phyloP scores from a whole-genome alignment of 805 yeast genomes.

The Wickerhamomyces alni region DNA sequence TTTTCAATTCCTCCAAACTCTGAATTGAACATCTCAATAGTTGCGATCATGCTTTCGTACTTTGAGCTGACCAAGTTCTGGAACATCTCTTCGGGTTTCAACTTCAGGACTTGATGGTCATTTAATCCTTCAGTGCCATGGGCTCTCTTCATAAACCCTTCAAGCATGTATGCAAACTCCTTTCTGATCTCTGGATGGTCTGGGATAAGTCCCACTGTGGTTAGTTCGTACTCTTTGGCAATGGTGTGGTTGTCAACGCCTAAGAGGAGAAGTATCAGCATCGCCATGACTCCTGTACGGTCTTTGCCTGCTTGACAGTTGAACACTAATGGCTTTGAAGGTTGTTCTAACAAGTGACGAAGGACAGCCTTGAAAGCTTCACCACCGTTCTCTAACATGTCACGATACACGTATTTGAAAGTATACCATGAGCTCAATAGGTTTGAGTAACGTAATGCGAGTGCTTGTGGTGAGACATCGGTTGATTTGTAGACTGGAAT shows the following conservation, averaged over 20 bases:
- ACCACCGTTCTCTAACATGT: slow-evolving; percentile 46
- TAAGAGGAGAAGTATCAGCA: slow-evolving; percentile 54
- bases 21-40: slow-evolving; percentile 45
- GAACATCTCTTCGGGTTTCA: slow-evolving; percentile 42
- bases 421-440: slow-evolving; percentile 56
- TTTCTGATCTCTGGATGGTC: slow-evolving; percentile 25
- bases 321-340: slow-evolving; percentile 47
- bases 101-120: neutral
- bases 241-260: slow-evolving; percentile 64
- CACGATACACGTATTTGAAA: slow-evolving; percentile 56
- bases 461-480: slow-evolving; percentile 59
- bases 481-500: slow-evolving; percentile 49
- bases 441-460: slow-evolving; percentile 48
- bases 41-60: slow-evolving; percentile 63
- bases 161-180: slow-evolving; percentile 17
- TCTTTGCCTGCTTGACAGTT: slow-evolving; percentile 90
- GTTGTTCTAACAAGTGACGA: slow-evolving; percentile 47
- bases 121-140: slow-evolving; percentile 2
- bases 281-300: slow-evolving; percentile 70
- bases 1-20: slow-evolving; percentile 49
- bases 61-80: slow-evolving; percentile 55
- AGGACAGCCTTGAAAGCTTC: slow-evolving; percentile 45
- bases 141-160: slow-evolving; percentile 4
- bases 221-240: slow-evolving; percentile 72
- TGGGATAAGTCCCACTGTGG: slow-evolving; percentile 56